Evolutionary conservation across 75 land plant species (phyloP).

Genomic region (Cupressus sempervirens): DNA sequence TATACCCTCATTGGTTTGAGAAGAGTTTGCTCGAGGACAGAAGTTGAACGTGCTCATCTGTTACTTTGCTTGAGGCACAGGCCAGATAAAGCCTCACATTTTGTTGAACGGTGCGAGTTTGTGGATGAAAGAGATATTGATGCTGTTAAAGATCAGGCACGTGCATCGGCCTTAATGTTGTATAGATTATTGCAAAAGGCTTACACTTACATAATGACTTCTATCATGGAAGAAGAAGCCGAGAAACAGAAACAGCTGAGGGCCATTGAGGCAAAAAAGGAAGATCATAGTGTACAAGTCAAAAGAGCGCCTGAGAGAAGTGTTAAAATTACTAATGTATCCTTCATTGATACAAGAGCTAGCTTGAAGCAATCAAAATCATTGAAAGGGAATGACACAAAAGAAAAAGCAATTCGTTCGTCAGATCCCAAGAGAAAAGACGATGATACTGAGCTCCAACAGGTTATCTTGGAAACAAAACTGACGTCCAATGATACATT

Average conservation of each 20-base stretch:
- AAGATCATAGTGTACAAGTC: neutral
- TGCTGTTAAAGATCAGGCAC: constrained; percentile 48
- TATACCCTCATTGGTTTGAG: constrained; percentile 54
- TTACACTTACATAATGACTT: constrained; percentile 41
- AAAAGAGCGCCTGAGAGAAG: neutral
- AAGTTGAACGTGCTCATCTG: constrained; percentile 59
- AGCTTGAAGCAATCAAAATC: neutral
- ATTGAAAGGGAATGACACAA: neutral
- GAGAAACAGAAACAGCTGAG: constrained; percentile 35
- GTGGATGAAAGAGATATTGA: constrained; percentile 56
- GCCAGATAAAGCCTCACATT: constrained; percentile 58
- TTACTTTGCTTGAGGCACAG: constrained; percentile 55
- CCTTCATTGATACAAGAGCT: neutral
- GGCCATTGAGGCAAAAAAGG: constrained; percentile 7
- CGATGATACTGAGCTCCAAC: neutral
- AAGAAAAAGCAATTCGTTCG: neutral
- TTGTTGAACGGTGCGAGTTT: constrained; percentile 67
- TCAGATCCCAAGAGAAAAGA: neutral
- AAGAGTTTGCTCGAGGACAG: constrained; percentile 62
- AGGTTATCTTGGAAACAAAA: constrained; percentile 4
- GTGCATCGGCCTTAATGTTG: constrained; percentile 50
- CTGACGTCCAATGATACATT: neutral
- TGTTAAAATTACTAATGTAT: neutral
- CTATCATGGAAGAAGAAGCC: constrained; percentile 57
- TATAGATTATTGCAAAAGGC: constrained; percentile 76